phyloP scores from a whole-genome alignment of 768 basidiomycete genomes.

The Lyophyllum decastes region DNA sequence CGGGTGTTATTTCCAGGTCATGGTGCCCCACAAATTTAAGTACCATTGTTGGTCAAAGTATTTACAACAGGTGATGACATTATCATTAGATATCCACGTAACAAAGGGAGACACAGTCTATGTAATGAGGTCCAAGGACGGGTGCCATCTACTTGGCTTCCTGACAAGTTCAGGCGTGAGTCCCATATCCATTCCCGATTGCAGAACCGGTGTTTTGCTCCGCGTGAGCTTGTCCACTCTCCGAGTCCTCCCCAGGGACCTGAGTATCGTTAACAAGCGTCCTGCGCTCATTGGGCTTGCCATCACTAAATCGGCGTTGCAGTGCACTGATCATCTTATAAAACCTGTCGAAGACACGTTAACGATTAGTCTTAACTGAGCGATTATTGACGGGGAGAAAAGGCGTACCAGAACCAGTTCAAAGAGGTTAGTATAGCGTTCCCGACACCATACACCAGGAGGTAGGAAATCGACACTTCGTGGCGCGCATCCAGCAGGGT shows the following conservation, averaged over 20 bases:
- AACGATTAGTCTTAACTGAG: not conserved
- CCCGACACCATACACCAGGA: slow-evolving; percentile 52
- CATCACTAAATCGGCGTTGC: slow-evolving; percentile 54
- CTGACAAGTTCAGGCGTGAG: not conserved
- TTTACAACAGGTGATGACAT: not conserved
- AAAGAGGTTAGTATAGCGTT: slow-evolving; percentile 70
- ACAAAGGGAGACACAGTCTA: not conserved
- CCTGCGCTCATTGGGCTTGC: slow-evolving; percentile 15
- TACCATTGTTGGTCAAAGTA: no score
- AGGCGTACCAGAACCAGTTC: slow-evolving; percentile 77
- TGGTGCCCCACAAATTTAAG: no score
- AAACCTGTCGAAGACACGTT: slow-evolving; percentile 55
- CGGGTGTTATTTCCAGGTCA: no score
- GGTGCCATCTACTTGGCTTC: not conserved
- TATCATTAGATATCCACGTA: not conserved
- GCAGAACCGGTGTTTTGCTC: slow-evolving; percentile 1
- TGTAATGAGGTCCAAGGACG: not conserved
- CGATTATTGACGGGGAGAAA: not conserved
- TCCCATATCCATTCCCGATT: slow-evolving; percentile 3
- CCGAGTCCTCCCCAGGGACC: slow-evolving; percentile 13
- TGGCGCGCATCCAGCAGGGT: slow-evolving; percentile 58
- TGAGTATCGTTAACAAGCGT: slow-evolving; percentile 2
- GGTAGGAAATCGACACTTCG: slow-evolving; percentile 52
- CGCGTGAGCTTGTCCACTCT: slow-evolving; percentile 8
- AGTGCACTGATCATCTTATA: slow-evolving; percentile 71